Base-by-base conservation (phyloP, 2,329 filamentous ascomycete species). In the Stachybotrys chartarum region DNA sequence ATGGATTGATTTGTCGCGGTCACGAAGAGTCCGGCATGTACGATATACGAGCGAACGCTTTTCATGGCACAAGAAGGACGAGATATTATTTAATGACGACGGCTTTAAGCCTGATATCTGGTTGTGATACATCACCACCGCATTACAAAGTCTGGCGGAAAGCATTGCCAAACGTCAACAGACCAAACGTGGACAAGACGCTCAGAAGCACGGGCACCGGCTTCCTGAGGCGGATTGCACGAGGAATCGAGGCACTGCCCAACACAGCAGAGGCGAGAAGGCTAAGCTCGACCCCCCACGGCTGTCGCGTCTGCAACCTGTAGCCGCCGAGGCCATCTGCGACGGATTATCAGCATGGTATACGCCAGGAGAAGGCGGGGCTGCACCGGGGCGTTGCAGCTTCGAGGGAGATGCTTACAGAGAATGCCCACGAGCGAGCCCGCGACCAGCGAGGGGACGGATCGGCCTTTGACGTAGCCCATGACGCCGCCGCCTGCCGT, bases 281-380 rank as follows among this genome's bases (percentile, higher is more conserved):
- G n/a, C 88, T 90, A 48, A 96, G 77, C 73, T 97, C 94, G 62
- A 95, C 75, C 59, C 93, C 94, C 70, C 94, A 96, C 3, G 88
- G 70, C 69, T 91, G 81, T 58, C 81, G 78, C 64, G 84, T 86
- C 64, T 87, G 85, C 59, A 96, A 85, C 57, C 92, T 88, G 67
- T 89, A 86, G 60, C 88, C 92, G 59, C 91, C 90, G 48, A 96
- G 77, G 30, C 85, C 85, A 73, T 99, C 81, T 84, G 59, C 42
- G 12, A 35, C 45, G n/a, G n/a, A 47, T 24, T 4, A 24, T 10
- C 45, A 42, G 8, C 35, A 10, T 10, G 35, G 3, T 42, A 10
- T 42, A 42, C 14, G 10, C 35, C 52, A 35, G 17, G 10, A 47
- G 24, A 35, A 31, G 16, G 45, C 30, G 49, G 32, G 30, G 16